Base-by-base conservation (phyloP, 805 yeast genomes). In the Metschnikowia drakensbergensis region DNA sequence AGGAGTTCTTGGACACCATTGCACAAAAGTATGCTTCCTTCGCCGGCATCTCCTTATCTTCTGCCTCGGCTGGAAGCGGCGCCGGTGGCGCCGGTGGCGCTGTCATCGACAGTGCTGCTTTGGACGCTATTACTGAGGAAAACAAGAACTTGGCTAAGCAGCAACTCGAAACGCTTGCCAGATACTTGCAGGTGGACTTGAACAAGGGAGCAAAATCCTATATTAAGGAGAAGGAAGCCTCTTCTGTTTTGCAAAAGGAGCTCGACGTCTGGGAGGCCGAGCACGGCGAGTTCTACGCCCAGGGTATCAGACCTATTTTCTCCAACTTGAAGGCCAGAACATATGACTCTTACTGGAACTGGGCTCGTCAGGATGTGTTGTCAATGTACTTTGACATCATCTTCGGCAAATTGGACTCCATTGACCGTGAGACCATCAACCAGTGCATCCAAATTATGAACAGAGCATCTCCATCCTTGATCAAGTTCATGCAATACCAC, bases 341-440 rank as follows among this genome's bases (percentile, higher is more conserved):
- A 47, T 94, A 92, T 69, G 98, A 94, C 72, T 90, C 97, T 23
- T 90, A 91, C 72, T 94, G 99, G 99, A 95, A 95, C 72, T 94
- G 99, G 99, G 97, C 98, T 42, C 88, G 97, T 71, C 99, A 94
- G 76, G 96, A 94, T 67, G 87, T 94, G 52, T 75, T 94, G 59
- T 82, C 90, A 43, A 85, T 94, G 88, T 94, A 88, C 74, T 94
- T 81, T 66, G 97, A 94, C 71, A 90, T 94, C 62, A 90, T 94
- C 59, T 95, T 94, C 69, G 99, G 99, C 68, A 85, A 88, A 55
- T 80, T 86, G 54, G 82, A 90, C 53, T 84, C 88, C 51, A 86
- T 94, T 57, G 98, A 94, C 69, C 83, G 99, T 68, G 97, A 94
- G 74, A 90, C 95, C 54, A 96, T 94, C 53, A 82, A 92, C 56